Evolutionary conservation across 208 protist genomes (phyloP).

Genomic region (Leishmania tarentolae): DNA sequence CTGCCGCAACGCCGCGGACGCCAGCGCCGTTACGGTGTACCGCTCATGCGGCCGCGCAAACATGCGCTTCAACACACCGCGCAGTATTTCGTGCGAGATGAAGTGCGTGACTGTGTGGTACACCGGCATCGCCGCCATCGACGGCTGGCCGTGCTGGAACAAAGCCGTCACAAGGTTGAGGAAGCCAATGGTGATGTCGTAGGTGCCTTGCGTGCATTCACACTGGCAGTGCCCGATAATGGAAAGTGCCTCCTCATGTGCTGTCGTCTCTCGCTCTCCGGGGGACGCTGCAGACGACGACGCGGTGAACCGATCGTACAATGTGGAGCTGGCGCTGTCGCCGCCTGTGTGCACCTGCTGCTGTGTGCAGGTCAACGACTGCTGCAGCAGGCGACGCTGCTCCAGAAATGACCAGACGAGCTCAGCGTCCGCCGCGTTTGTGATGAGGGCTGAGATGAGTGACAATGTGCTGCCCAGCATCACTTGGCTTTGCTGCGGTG

Average conservation of each 20-base stretch:
- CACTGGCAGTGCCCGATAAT: slow-evolving; percentile 82
- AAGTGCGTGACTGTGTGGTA: slow-evolving; percentile 73
- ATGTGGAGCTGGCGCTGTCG: not conserved
- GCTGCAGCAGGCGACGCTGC: slow-evolving; percentile 53
- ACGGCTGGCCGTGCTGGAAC: slow-evolving; percentile 57
- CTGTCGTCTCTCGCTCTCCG: slow-evolving; percentile 7
- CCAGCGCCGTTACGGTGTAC: slow-evolving; percentile 76
- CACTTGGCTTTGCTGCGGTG: slow-evolving; percentile 54
- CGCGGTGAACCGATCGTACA: not conserved
- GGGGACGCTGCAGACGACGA: slow-evolving; percentile 1
- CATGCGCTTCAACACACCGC: slow-evolving; percentile 59
- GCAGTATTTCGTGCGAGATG: slow-evolving; percentile 78
- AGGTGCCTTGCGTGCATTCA: slow-evolving; percentile 64
- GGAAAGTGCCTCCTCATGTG: slow-evolving; percentile 49
- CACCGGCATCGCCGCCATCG: slow-evolving; percentile 41
- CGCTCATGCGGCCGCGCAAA: slow-evolving; percentile 57
- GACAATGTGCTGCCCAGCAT: slow-evolving; percentile 81
- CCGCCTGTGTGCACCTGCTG: not conserved
- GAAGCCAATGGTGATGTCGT: slow-evolving; percentile 81
- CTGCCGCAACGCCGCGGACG: slow-evolving; percentile 64
- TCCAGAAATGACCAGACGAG: slow-evolving; percentile 69
- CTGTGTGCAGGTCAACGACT: slow-evolving; percentile 20
- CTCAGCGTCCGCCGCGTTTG: slow-evolving; percentile 52
- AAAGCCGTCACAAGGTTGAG: slow-evolving; percentile 77
- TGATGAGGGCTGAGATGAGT: slow-evolving; percentile 72